Conservation (phyloP, 1,139 yeast genomes). For the Candida pseudoviswanathii region DNA sequence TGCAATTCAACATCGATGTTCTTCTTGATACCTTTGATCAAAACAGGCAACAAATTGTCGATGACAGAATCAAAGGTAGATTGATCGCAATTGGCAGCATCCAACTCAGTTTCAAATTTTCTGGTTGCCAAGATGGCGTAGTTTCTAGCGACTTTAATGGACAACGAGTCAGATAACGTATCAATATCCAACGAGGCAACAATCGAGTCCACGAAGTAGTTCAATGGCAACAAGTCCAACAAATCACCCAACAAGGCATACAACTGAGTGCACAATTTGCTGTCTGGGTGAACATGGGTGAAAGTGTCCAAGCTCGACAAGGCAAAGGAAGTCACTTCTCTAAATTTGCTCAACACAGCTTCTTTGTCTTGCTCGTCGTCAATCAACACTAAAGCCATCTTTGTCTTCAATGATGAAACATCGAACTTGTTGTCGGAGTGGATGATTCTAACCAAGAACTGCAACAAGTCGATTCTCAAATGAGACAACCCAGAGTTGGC, state of each 20-base stretch:
- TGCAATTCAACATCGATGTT: conserved; percentile 50
- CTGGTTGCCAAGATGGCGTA: conserved; percentile 61
- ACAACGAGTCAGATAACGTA: conserved; percentile 35
- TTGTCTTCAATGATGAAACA: conserved; percentile 52
- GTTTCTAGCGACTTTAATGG: conserved; percentile 49
- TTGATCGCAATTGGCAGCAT: conserved; percentile 39
- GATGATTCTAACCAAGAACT: conserved; percentile 32
- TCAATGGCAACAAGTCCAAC: conserved; percentile 73
- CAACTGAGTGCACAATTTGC: conserved; percentile 28
- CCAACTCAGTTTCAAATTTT: conserved; percentile 70
- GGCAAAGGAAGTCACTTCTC: conserved; percentile 41
- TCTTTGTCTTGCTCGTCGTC: conserved; percentile 36
- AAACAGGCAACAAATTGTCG: conserved; percentile 46
- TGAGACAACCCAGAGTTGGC: conserved; percentile 49
- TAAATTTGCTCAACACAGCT: conserved; percentile 43
- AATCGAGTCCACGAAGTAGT: conserved; percentile 67
- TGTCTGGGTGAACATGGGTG: conserved; percentile 20
- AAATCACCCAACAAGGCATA: conserved; percentile 59
- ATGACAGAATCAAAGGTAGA: conserved; percentile 44
- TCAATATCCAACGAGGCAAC: conserved; percentile 55
- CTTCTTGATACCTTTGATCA: conserved; percentile 47
- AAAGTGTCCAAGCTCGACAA: conserved; percentile 39
- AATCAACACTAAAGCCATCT: conserved; percentile 57
- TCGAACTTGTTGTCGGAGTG: conserved; percentile 27
- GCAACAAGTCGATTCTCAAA: conserved; percentile 55